phyloP scores from a whole-genome alignment of 2,329 filamentous ascomycete genomes.

The Ophiostoma ulmi region DNA sequence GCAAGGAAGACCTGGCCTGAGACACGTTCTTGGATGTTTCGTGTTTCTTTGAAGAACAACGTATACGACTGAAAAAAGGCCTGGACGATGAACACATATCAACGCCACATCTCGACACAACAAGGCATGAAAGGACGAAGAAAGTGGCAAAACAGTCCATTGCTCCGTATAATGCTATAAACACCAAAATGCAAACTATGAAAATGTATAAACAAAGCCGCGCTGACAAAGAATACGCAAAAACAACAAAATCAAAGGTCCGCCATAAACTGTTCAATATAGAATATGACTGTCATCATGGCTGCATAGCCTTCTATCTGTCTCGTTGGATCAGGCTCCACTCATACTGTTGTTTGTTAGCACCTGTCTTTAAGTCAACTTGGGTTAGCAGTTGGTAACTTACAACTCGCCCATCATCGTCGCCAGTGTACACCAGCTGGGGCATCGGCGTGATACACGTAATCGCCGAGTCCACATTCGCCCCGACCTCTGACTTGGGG shows the following conservation, averaged over 20 bases:
- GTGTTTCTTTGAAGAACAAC: no score
- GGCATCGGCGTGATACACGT: slow-evolving; percentile 82
- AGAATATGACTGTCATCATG: neutral
- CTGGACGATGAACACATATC: neutral
- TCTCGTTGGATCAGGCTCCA: slow-evolving; percentile 58
- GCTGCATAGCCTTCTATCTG: slow-evolving; percentile 34
- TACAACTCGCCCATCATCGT: slow-evolving; percentile 87
- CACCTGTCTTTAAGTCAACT: slow-evolving; percentile 10
- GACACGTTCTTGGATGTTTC: neutral
- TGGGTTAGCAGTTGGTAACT: slow-evolving; percentile 37
- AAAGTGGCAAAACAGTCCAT: neutral
- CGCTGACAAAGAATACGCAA: neutral
- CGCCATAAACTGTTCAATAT: neutral
- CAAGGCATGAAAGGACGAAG: neutral
- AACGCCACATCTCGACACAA: neutral
- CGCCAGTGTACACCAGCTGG: slow-evolving; percentile 82
- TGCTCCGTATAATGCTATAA: slow-evolving; percentile 5
- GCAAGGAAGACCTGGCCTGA: neutral
- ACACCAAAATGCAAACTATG: neutral
- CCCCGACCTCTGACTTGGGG: slow-evolving; percentile 54
- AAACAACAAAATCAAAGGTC: neutral
- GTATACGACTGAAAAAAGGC: neutral
- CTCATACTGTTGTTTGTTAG: slow-evolving; percentile 48
- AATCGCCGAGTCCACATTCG: slow-evolving; percentile 62
- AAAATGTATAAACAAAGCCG: neutral